Evolutionary conservation across 768 basidiomycete species (phyloP).

Genomic region (Pisolithus albus): DNA sequence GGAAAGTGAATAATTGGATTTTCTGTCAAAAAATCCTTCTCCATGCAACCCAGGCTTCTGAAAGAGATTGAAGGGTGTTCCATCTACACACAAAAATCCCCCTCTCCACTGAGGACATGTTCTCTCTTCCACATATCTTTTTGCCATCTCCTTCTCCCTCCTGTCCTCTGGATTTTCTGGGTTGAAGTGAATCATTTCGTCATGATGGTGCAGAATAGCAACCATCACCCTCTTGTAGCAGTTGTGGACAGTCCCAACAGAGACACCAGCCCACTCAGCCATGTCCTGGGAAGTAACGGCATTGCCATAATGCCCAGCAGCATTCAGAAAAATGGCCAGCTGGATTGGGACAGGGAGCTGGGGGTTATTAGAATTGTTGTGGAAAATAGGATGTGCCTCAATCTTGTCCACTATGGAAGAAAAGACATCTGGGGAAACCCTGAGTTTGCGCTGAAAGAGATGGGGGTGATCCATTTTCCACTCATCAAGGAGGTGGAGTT

Average conservation of each 20-base stretch:
- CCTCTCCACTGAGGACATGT: background rate
- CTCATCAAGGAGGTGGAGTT: too few species aligned
- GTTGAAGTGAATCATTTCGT: slow-evolving; percentile 1
- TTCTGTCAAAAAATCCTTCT: slow-evolving; percentile 13
- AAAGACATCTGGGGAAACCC: too few species aligned
- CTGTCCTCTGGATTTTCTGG: background rate
- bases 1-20: slow-evolving; percentile 14
- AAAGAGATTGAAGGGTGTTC: background rate
- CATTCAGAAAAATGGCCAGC: slow-evolving; percentile 1
- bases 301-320: slow-evolving; percentile 3
- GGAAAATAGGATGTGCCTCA: too few species aligned
- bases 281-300: background rate
- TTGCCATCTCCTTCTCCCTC: slow-evolving; percentile 2
- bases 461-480: too few species aligned
- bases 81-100: slow-evolving; percentile 5
- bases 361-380: too few species aligned
- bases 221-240: slow-evolving; percentile 4
- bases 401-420: too few species aligned
- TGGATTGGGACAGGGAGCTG: background rate
- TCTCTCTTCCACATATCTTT: background rate
- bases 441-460: too few species aligned
- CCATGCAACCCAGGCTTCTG: slow-evolving; percentile 7
- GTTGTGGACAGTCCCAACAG: slow-evolving; percentile 4
- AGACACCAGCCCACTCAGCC: slow-evolving; percentile 3
- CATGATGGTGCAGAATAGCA: slow-evolving; percentile 2